These are phyloP conservation scores for Pestalotiopsis sp. DNA, from an alignment of 2,329 filamentous ascomycete species.

Conservation along the genomic window DNA sequence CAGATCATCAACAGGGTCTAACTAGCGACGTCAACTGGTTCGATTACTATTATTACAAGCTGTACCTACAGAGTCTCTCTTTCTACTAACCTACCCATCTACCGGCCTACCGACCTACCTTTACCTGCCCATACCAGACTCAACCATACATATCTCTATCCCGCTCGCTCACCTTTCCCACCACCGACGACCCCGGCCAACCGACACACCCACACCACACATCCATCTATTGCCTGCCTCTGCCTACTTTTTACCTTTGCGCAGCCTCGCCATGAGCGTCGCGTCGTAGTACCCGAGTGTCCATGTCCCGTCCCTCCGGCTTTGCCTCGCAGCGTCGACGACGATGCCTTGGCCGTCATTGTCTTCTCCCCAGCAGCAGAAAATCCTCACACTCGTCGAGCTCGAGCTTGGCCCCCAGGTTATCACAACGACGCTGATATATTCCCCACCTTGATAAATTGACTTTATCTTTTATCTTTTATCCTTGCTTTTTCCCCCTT, in stretches of 20 bases:
- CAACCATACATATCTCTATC: no score
- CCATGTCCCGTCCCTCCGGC: background rate
- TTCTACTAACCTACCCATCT: background rate
- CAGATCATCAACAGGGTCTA: background rate
- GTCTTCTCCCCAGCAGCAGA: conserved; percentile 1
- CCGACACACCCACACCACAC: background rate
- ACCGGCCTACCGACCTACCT: background rate
- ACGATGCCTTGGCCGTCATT: conserved; percentile 6
- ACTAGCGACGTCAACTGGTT: background rate
- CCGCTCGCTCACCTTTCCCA: background rate
- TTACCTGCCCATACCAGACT: background rate
- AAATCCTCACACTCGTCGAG: background rate
- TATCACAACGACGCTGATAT: background rate
- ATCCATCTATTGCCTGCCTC: background rate
- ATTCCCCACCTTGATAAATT: conserved; percentile 8
- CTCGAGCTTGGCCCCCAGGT: background rate
- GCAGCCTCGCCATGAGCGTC: background rate
- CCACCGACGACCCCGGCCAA: background rate
- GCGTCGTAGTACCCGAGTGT: background rate
- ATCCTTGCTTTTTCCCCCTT: background rate
- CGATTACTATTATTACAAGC: no score
- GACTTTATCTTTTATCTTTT: background rate
- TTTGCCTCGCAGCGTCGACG: background rate
- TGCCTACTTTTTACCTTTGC: background rate
- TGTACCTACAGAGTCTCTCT: background rate